Evolutionary conservation across 768 basidiomycete genomes (phyloP), one percentile per base, ranked within the genome.

Genomic region (Cubamyces lactineus): DNA sequence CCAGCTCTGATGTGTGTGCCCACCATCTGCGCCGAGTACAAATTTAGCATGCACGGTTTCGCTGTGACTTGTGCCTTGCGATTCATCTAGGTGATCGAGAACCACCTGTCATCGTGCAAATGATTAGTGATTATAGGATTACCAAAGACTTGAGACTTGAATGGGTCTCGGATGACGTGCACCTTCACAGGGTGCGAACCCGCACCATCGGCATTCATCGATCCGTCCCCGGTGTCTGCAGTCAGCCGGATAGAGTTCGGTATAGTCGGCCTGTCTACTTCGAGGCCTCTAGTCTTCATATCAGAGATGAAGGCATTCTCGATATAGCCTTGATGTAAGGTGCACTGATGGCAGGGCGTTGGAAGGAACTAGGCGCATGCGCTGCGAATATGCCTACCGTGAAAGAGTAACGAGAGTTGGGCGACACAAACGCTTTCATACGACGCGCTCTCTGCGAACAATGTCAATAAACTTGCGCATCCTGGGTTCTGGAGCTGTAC

Each of bases 21-120:
- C 67, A 84, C 89, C 91, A 70, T 94, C 92, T 19, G 86, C 81
- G 0, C 92, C 92, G 30, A 94, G 76, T 1, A 92, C 86, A 68
- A 84, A 93, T 72, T 87, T 90, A 0, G 90, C 88, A 59, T 77
- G 76, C 0, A 91, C 84, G 6, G 82, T 73, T 68, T 91, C 89
- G 79, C 28, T 28, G 30, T 76, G 69, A 42, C 59, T 24, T 69
- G 79, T 30, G 78, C 76, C n/a, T 66, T 66, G 49, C 63, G 66
- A 34, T 6, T 34, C 34, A 11, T 77, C 76, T 1, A 82, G 57
- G 55, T 80, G 77, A 48, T 80, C 78, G 41, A 88, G 66, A 0
- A 77, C 74, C 0, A 84, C 80, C 83, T 86, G 49, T 6, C 47
- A 23, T 34, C 9, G 34, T 34, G 78, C 76, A 11, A 28, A 7